Conservation (phyloP, 306 rosid genomes). For the Cucurbita maxima region DNA sequence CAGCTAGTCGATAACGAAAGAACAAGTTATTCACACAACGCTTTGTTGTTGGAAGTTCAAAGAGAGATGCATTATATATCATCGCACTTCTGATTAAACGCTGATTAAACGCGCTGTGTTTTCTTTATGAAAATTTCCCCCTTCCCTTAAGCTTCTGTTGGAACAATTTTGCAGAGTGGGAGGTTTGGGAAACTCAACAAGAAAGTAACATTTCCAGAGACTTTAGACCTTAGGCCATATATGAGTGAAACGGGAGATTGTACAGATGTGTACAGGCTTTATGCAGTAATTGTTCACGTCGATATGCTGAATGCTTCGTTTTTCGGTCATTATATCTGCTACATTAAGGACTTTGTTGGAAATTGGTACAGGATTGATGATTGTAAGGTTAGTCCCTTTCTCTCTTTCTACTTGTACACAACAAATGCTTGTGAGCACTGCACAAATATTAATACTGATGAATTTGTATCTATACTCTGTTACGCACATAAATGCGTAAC, state of each 20-base stretch:
- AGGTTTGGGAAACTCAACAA: constrained; percentile 93
- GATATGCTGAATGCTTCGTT: constrained; percentile 94
- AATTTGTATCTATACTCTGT: neutral
- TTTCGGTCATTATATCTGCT: constrained; percentile 96
- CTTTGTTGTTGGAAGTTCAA: neutral
- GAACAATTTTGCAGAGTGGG: constrained; percentile 57
- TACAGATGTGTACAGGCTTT: constrained; percentile 57
- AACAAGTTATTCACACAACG: neutral
- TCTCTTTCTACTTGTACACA: neutral
- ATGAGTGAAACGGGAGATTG: constrained; percentile 74
- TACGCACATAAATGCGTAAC: neutral
- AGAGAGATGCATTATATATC: neutral
- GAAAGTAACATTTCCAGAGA: constrained; percentile 80
- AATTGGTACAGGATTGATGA: constrained; percentile 81
- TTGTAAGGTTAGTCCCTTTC: constrained; percentile 42
- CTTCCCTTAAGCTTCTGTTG: neutral
- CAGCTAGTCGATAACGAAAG: neutral
- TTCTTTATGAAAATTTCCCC: neutral
- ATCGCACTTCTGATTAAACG: neutral
- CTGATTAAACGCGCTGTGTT: neutral
- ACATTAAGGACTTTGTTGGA: constrained; percentile 63
- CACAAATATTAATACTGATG: neutral
- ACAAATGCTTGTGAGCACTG: neutral
- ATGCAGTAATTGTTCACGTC: constrained; percentile 85
- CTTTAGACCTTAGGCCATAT: constrained; percentile 65